Conservation (phyloP, 352 stramenopile species). For the Globisporangium okanoganense region DNA sequence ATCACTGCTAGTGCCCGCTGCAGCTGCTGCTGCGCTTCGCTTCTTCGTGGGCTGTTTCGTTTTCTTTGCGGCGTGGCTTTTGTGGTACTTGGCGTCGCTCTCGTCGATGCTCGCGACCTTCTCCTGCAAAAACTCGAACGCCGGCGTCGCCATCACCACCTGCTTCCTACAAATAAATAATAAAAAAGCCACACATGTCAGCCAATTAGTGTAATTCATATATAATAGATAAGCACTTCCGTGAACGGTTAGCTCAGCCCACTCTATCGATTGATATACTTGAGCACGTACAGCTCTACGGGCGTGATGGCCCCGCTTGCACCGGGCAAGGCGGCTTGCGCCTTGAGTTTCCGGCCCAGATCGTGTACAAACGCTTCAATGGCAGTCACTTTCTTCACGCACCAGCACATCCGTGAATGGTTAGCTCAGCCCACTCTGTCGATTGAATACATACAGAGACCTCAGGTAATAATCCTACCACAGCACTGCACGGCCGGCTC, state of each 20-base stretch:
- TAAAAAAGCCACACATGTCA: background rate
- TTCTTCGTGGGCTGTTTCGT: constrained; percentile 12
- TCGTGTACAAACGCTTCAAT: constrained; percentile 62
- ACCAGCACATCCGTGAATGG: background rate
- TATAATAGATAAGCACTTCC: background rate
- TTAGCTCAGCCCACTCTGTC: background rate
- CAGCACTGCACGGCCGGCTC: constrained; percentile 45
- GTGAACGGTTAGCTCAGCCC: background rate
- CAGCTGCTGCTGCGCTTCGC: constrained; percentile 5
- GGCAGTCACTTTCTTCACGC: constrained; percentile 30
- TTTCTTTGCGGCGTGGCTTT: constrained; percentile 17
- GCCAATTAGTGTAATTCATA: background rate
- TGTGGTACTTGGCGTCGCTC: constrained; percentile 56
- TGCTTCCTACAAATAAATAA: constrained; percentile 39
- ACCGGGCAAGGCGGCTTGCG: constrained; percentile 19
- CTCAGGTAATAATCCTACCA: constrained; percentile 20
- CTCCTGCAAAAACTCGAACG: constrained; percentile 49
- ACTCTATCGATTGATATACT: background rate
- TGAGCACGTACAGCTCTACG: constrained; percentile 51
- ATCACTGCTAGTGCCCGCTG: constrained; percentile 3
- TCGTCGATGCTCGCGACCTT: constrained; percentile 60
- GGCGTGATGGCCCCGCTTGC: constrained; percentile 35
- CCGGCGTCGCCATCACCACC: constrained; percentile 31
- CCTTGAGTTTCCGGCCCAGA: constrained; percentile 39
- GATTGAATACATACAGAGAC: background rate